A percentile compares a stretch with the other conserved stretches of the same genome.
Evolutionary conservation across 495 filamentous ascomycete species (phyloP).

Genomic region (Neurospora hispaniola): DNA sequence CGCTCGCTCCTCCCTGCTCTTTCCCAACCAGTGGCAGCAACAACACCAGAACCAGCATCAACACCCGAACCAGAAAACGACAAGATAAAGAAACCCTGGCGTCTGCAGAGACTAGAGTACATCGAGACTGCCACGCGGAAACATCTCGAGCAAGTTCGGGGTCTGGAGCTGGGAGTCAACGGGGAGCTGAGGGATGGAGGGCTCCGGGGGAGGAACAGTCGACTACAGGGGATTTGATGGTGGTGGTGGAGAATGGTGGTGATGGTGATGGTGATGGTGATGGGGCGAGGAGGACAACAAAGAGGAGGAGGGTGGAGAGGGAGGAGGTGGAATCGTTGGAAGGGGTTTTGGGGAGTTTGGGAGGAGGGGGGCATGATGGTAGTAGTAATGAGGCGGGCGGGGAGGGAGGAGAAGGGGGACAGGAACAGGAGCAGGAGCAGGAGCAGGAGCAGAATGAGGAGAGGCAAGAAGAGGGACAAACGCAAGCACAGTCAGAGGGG

Average conservation of each 20-base stretch:
- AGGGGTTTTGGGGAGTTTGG: slow-evolving; percentile 32
- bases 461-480: neutral
- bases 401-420: neutral
- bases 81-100: slow-evolving; percentile 31
- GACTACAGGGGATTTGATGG: slow-evolving; percentile 37
- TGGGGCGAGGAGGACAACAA: slow-evolving; percentile 25
- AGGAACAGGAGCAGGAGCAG: neutral
- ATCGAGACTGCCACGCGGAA: slow-evolving; percentile 57
- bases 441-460: neutral
- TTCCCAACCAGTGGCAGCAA: slow-evolving; percentile 6
- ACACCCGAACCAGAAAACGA: slow-evolving; percentile 3
- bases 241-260: slow-evolving; percentile 1
- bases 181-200: slow-evolving; percentile 43
- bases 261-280: slow-evolving; percentile 29
- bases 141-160: slow-evolving; percentile 44
- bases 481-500: neutral
- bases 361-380: slow-evolving; percentile 7
- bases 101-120: slow-evolving; percentile 57
- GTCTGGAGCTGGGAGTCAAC: slow-evolving; percentile 42
- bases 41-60: too few relatives aligned
- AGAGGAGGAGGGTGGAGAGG: slow-evolving; percentile 25
- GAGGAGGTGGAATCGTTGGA: slow-evolving; percentile 46
- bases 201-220: slow-evolving; percentile 38
- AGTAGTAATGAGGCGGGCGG: neutral
- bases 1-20: slow-evolving; percentile 49